phyloP scores from a whole-genome alignment of 805 yeast genomes.

The Wickerhamomyces queroliae region DNA sequence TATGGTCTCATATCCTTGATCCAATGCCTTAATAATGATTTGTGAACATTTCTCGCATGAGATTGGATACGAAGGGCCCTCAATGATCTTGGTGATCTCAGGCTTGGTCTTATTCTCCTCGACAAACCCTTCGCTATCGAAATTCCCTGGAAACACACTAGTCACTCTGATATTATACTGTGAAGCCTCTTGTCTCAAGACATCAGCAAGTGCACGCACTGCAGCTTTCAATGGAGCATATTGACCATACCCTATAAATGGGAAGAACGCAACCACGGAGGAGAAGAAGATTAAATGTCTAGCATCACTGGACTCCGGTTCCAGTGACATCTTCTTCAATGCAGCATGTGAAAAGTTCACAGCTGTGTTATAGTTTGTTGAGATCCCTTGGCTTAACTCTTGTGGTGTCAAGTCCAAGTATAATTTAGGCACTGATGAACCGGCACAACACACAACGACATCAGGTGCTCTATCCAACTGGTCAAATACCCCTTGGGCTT shows the following conservation, averaged over 20 bases:
- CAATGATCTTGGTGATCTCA: constrained; percentile 70
- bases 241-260: constrained; percentile 86
- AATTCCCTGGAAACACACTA: constrained; percentile 84
- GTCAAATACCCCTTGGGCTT: constrained; percentile 40
- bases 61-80: constrained; percentile 77
- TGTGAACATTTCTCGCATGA: constrained; percentile 61
- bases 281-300: constrained; percentile 62
- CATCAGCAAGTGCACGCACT: constrained; percentile 64
- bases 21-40: constrained; percentile 48
- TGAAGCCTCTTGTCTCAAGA: constrained; percentile 74
- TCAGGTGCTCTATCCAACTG: constrained; percentile 48
- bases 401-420: constrained; percentile 58
- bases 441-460: constrained; percentile 80
- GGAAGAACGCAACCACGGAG: constrained; percentile 75
- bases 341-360: constrained; percentile 65
- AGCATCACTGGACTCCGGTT: constrained; percentile 18
- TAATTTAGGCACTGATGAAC: constrained; percentile 74
- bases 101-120: constrained; percentile 87
- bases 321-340: constrained; percentile 33
- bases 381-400: constrained; percentile 58
- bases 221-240: constrained; percentile 91
- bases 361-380: constrained; percentile 69
- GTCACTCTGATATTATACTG: constrained; percentile 66
- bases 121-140: constrained; percentile 79
- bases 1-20: constrained; percentile 63